phyloP scores from a whole-genome alignment of 805 yeast species.

The Metschnikowia picachoensis region DNA sequence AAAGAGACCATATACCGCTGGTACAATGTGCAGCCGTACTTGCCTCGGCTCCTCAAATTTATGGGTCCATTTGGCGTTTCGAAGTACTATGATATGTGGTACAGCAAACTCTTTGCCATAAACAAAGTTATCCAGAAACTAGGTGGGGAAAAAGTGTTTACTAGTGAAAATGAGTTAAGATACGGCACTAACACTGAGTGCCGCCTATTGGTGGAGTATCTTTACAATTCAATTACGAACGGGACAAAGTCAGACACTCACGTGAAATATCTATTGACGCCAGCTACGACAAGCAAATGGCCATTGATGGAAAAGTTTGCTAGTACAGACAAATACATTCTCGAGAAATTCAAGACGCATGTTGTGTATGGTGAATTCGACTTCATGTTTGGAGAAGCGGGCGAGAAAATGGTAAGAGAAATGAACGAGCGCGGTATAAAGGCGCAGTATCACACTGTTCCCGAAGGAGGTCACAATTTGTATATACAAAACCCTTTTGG shows the following conservation, averaged over 20 bases:
- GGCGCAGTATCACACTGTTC: slow-evolving; percentile 14
- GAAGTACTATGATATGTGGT: slow-evolving; percentile 40
- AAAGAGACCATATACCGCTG: slow-evolving; percentile 26
- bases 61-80: slow-evolving; percentile 41
- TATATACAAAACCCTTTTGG: slow-evolving; percentile 45
- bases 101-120: slow-evolving; percentile 35
- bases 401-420: slow-evolving; percentile 30
- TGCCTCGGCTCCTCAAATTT: slow-evolving; percentile 46
- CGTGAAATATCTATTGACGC: slow-evolving; percentile 48
- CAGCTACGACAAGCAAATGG: slow-evolving; percentile 57
- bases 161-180: slow-evolving; percentile 27
- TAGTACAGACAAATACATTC: slow-evolving; percentile 12
- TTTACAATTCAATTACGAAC: slow-evolving; percentile 37
- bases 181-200: slow-evolving; percentile 39
- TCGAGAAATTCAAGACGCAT: slow-evolving; percentile 35
- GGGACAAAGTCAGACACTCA: slow-evolving; percentile 40
- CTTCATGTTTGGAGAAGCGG: slow-evolving; percentile 66
- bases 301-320: slow-evolving; percentile 60
- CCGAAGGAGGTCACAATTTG: slow-evolving; percentile 43
- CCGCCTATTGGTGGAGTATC: slow-evolving; percentile 34
- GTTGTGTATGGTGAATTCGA: slow-evolving; percentile 68
- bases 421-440: slow-evolving; percentile 14
- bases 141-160: slow-evolving; percentile 28
- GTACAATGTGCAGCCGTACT: slow-evolving; percentile 42
- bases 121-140: slow-evolving; percentile 30